Conservation (phyloP, 306 rosid species). For the Sindora glabra region DNA sequence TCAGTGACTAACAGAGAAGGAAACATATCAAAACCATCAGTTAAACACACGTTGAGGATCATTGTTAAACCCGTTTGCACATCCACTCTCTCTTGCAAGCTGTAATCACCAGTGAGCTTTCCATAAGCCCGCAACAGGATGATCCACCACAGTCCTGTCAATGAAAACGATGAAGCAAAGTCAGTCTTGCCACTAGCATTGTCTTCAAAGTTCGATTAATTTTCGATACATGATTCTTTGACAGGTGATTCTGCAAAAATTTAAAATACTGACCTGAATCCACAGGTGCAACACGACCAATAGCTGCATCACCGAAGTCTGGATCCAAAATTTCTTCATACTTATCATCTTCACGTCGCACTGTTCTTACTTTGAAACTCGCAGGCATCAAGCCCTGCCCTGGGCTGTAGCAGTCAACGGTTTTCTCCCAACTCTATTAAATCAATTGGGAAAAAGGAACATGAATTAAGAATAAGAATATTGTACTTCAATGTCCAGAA, state of each 20-base stretch:
- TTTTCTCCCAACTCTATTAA: conserved; percentile 94
- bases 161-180: background rate
- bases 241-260: background rate
- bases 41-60: conserved; percentile 82
- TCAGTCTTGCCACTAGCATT: background rate
- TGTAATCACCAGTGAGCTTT: conserved; percentile 73
- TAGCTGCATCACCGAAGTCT: conserved; percentile 99
- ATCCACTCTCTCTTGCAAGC: conserved; percentile 83
- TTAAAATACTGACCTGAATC: conserved; percentile 68
- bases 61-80: conserved; percentile 87
- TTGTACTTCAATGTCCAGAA: background rate
- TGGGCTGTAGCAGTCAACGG: conserved; percentile 95
- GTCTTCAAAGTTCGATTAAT: background rate
- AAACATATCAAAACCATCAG: conserved; percentile 93
- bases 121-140: conserved; percentile 83
- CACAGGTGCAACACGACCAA: conserved; percentile 97
- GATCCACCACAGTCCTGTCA: conserved; percentile 96
- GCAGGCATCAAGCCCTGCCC: conserved; percentile 99
- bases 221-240: background rate
- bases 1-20: conserved; percentile 94
- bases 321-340: conserved; percentile 84
- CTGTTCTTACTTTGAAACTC: conserved; percentile 80
- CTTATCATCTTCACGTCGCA: conserved; percentile 36
- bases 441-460: background rate
- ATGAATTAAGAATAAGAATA: background rate